Conservation (phyloP, 108 stramenopile species). For the Skeletonema tropicum region DNA sequence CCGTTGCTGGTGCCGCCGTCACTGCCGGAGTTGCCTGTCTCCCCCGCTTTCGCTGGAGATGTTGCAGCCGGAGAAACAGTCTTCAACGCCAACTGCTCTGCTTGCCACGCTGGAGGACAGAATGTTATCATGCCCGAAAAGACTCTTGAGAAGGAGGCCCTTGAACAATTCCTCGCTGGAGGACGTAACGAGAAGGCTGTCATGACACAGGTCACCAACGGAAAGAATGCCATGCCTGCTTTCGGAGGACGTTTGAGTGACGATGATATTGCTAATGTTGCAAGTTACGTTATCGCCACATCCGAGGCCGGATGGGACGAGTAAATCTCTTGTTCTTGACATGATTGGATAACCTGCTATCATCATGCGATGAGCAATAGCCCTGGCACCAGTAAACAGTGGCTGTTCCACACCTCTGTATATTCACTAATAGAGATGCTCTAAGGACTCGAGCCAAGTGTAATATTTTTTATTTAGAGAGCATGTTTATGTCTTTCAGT, state of each 20-base stretch:
- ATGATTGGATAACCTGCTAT: slow-evolving; percentile 5
- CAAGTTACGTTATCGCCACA: slow-evolving; percentile 85
- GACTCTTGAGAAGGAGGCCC: slow-evolving; percentile 93
- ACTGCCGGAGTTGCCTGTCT: slow-evolving; percentile 71
- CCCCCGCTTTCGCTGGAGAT: slow-evolving; percentile 85
- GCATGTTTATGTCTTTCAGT: slow-evolving; percentile 1
- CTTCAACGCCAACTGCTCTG: slow-evolving; percentile 95
- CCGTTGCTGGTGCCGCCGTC: slow-evolving; percentile 68
- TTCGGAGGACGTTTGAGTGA: slow-evolving; percentile 94
- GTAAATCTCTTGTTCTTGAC: slow-evolving; percentile 26
- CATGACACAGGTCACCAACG: slow-evolving; percentile 91
- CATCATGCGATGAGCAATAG: neutral
- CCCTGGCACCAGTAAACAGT: neutral
- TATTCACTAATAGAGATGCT: neutral
- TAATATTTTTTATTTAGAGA: slow-evolving; percentile 8
- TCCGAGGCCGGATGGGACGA: slow-evolving; percentile 85
- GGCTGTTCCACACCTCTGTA: neutral
- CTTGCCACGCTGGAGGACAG: slow-evolving; percentile 95
- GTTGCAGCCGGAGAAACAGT: slow-evolving; percentile 84
- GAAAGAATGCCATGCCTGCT: slow-evolving; percentile 97
- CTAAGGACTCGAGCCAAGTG: neutral
- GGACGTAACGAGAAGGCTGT: slow-evolving; percentile 84
- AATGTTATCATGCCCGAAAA: slow-evolving; percentile 95
- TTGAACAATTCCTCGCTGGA: slow-evolving; percentile 87
- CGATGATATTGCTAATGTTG: slow-evolving; percentile 89